phyloP scores from a whole-genome alignment of 352 stramenopile species.

The Phytophthora pini region DNA sequence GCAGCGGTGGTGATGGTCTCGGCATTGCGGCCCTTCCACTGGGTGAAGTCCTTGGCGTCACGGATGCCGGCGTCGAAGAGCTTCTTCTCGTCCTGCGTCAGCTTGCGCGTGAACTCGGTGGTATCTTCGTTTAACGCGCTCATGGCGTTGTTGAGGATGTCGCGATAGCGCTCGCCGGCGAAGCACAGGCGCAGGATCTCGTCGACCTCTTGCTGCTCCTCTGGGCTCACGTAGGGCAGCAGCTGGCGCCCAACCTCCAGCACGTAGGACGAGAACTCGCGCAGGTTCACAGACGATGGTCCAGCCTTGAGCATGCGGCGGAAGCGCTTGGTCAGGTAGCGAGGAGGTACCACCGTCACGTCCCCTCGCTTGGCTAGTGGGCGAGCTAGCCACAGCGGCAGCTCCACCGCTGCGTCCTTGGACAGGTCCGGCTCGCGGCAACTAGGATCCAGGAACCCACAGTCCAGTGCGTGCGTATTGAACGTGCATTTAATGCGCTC shows the following conservation, averaged over 20 bases:
- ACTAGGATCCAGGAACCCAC: constrained; percentile 79
- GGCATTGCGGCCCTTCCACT: constrained; percentile 78
- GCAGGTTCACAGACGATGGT: constrained; percentile 73
- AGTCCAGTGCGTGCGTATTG: constrained; percentile 67
- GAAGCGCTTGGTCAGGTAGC: constrained; percentile 76
- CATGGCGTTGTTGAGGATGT: constrained; percentile 87
- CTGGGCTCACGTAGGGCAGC: constrained; percentile 56
- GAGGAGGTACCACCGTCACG: constrained; percentile 63
- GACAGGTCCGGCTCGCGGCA: constrained; percentile 60
- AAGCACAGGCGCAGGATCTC: constrained; percentile 83
- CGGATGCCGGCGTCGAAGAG: constrained; percentile 70
- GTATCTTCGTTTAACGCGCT: constrained; percentile 85
- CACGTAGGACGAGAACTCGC: constrained; percentile 79
- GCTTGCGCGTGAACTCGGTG: constrained; percentile 81
- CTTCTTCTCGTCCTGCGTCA: constrained; percentile 74
- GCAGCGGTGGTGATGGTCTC: constrained; percentile 65
- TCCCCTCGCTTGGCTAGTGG: constrained; percentile 58
- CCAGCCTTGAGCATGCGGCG: constrained; percentile 85
- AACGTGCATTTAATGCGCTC: constrained; percentile 86
- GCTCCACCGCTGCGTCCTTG: constrained; percentile 58
- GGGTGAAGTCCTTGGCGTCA: constrained; percentile 77
- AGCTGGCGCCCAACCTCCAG: constrained; percentile 74
- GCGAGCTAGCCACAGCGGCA: constrained; percentile 81
- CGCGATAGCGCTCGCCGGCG: constrained; percentile 76
- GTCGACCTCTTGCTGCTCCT: constrained; percentile 62